These are phyloP conservation scores for Suhomyces bolitotheri DNA, from an alignment of 1,139 yeast genomes.

Conservation along the genomic window DNA sequence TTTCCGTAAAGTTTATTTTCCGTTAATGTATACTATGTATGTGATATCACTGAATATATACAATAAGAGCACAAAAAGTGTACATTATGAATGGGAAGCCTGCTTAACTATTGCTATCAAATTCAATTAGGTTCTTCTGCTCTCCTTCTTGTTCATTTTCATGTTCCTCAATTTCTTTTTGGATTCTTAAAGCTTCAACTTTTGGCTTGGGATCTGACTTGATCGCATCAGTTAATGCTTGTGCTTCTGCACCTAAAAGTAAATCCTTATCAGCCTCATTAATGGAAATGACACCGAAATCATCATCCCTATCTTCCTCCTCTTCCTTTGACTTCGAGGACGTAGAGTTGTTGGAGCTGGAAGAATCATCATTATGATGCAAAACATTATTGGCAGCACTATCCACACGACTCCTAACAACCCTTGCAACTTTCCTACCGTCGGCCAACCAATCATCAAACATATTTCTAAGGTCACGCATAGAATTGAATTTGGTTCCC, in stretches of 20 bases:
- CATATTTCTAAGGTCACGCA: conserved; percentile 76
- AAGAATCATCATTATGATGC: conserved; percentile 21
- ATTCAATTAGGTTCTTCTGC: conserved; percentile 8
- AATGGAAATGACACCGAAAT: conserved; percentile 47
- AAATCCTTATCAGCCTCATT: conserved; percentile 50
- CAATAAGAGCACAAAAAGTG: not conserved
- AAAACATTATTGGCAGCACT: conserved; percentile 41
- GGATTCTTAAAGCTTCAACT: conserved; percentile 31
- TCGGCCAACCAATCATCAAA: conserved; percentile 91
- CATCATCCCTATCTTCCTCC: conserved; percentile 51
- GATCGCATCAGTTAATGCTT: conserved; percentile 28
- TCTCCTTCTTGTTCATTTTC: conserved; percentile 1
- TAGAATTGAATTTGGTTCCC: conserved; percentile 46
- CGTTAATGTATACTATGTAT: conserved; percentile 4
- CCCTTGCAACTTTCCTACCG: conserved; percentile 85
- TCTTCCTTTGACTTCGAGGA: conserved; percentile 32
- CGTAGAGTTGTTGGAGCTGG: conserved; percentile 30
- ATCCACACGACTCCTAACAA: conserved; percentile 85
- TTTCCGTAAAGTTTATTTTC: conserved; percentile 2
- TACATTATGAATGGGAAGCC: too few relatives aligned
- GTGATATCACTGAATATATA: conserved; percentile 1
- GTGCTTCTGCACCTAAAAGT: conserved; percentile 49
- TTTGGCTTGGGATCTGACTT: conserved; percentile 13
- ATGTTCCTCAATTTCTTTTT: conserved; percentile 16
- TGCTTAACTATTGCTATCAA: conserved; percentile 3